Evolutionary conservation across 768 basidiomycete species (phyloP).

Genomic region (Lactifluus hygrophoroides): DNA sequence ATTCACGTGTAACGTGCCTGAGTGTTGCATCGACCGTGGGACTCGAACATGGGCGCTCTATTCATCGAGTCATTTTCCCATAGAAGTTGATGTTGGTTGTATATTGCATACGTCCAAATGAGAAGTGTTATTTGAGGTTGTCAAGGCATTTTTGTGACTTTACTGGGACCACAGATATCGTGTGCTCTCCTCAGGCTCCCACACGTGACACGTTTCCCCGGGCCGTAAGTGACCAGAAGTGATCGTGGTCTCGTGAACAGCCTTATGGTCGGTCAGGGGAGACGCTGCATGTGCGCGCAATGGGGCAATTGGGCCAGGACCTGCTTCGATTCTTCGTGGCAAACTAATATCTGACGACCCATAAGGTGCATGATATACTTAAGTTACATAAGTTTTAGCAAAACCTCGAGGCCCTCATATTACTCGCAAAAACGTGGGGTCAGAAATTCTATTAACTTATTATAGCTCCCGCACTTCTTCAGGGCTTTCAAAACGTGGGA

Average conservation of each 20-base stretch:
- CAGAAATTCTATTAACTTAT: background rate
- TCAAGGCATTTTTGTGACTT: background rate
- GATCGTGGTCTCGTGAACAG: background rate
- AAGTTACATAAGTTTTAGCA: too few species aligned
- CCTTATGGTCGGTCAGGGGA: background rate
- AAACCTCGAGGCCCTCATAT: background rate
- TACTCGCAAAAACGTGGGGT: background rate
- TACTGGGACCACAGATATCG: too few species aligned
- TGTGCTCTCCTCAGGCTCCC: too few species aligned
- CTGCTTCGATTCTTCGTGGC: background rate
- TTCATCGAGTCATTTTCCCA: slow-evolving; percentile 2
- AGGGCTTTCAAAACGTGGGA: background rate
- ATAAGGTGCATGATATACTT: too few species aligned
- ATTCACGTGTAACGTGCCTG: background rate
- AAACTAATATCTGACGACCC: too few species aligned
- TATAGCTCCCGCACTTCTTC: background rate
- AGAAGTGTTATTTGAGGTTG: slow-evolving; percentile 4
- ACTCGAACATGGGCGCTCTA: background rate
- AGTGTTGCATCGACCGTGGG: background rate
- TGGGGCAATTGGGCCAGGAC: background rate
- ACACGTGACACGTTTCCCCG: too few species aligned
- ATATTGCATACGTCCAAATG: background rate
- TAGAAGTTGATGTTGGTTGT: slow-evolving; percentile 11
- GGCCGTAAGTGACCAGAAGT: too few species aligned
- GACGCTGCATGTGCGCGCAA: background rate